phyloP scores from a whole-genome alignment of 2,329 filamentous ascomycete species.

The Penicillium sp. region DNA sequence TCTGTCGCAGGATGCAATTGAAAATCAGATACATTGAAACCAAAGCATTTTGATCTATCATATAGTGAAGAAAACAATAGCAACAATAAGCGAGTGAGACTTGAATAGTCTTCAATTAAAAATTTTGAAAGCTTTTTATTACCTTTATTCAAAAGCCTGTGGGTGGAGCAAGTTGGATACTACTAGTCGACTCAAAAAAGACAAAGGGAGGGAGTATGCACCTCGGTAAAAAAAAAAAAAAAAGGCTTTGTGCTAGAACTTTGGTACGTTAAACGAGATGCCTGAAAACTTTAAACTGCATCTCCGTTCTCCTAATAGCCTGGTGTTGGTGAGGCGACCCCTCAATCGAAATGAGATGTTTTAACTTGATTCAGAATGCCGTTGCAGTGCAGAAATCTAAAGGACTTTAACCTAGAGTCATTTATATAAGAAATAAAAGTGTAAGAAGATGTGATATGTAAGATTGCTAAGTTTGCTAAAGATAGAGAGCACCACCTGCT shows the following conservation, averaged over 20 bases:
- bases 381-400: background rate
- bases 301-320: background rate
- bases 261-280: background rate
- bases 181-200: background rate
- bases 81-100: background rate
- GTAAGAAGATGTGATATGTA: background rate
- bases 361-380: background rate
- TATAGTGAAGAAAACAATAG: too few relatives aligned
- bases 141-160: background rate
- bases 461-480: background rate
- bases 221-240: too few relatives aligned
- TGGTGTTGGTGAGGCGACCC: background rate
- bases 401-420: background rate
- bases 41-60: background rate
- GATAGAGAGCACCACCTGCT: background rate
- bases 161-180: background rate
- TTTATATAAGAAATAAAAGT: too few relatives aligned
- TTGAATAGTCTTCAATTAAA: background rate
- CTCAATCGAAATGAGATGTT: too few relatives aligned
- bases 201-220: background rate
- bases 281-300: background rate
- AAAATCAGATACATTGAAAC: background rate
- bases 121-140: background rate
- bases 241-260: background rate
- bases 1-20: background rate